Evolutionary conservation across 495 filamentous ascomycete species (phyloP).

Genomic region (Parmelia sp.): DNA sequence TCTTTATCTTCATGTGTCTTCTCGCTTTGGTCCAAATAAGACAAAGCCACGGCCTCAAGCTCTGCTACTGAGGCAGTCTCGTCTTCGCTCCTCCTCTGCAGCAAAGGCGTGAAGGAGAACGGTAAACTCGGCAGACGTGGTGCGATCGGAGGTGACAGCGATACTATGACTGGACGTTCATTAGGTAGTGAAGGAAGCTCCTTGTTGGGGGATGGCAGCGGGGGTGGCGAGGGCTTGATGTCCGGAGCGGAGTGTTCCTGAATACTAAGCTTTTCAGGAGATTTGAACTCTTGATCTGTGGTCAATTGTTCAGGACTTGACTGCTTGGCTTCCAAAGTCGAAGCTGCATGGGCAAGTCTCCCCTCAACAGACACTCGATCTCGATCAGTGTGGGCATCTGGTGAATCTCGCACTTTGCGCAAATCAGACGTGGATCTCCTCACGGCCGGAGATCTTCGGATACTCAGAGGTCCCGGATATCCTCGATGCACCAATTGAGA

Average conservation of each 20-base stretch:
- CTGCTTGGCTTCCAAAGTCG: not conserved
- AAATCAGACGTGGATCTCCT: constrained; percentile 2
- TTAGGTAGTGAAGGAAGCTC: constrained; percentile 15
- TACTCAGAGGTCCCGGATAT: not conserved
- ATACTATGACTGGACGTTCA: constrained; percentile 3
- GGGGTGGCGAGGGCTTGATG: not conserved
- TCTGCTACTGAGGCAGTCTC: constrained; percentile 1
- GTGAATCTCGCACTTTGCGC: not conserved
- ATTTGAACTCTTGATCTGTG: not conserved
- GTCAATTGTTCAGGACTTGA: not conserved
- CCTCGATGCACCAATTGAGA: constrained; percentile 8
- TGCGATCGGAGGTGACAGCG: constrained; percentile 13
- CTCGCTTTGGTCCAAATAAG: not conserved
- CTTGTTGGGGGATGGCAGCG: constrained; percentile 8
- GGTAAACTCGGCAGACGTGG: constrained; percentile 10
- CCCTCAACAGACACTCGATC: not conserved
- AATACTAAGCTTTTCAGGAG: not conserved
- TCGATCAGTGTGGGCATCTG: not conserved
- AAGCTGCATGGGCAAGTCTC: not conserved
- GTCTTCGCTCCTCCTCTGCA: constrained; percentile 8
- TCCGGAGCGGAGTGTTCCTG: not conserved
- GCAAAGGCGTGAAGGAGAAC: constrained; percentile 21
- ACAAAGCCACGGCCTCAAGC: constrained; percentile 6
- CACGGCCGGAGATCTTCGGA: constrained; percentile 1
- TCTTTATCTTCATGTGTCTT: not conserved